These are phyloP conservation scores for Pseudogymnoascus sp. DNA, from an alignment of 2,329 filamentous ascomycete genomes.

Conservation along the genomic window DNA sequence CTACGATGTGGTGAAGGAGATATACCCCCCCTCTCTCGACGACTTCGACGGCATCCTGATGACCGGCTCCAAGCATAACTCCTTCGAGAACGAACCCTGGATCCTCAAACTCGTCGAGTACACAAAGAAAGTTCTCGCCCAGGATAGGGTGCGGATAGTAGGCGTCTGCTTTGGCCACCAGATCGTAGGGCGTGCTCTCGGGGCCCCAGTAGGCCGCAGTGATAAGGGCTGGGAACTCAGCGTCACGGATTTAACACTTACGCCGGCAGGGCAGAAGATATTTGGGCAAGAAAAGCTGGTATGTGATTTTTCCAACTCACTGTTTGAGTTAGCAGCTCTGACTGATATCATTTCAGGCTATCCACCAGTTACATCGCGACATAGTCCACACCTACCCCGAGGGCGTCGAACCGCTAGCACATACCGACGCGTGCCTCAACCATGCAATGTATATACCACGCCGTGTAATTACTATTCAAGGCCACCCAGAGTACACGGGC, in stretches of 20 bases:
- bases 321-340: neutral
- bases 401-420: constrained; percentile 55
- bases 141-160: constrained; percentile 59
- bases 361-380: constrained; percentile 86
- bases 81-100: constrained; percentile 69
- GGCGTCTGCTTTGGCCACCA: constrained; percentile 86
- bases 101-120: constrained; percentile 67
- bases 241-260: constrained; percentile 62
- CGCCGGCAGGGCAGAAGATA: constrained; percentile 59
- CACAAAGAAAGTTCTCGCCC: constrained; percentile 48
- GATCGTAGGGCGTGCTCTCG: constrained; percentile 68
- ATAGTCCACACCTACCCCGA: constrained; percentile 58
- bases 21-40: constrained; percentile 64
- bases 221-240: constrained; percentile 74
- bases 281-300: constrained; percentile 59
- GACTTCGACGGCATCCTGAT: constrained; percentile 76
- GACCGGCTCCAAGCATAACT: constrained; percentile 66
- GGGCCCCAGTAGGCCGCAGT: constrained; percentile 57
- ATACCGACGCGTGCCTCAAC: constrained; percentile 59
- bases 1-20: constrained; percentile 63
- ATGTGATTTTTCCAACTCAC: constrained; percentile 16
- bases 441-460: constrained; percentile 69
- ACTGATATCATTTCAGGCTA: constrained; percentile 38
- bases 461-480: constrained; percentile 69
- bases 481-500: constrained; percentile 74